Evolutionary conservation across 352 stramenopile genomes (phyloP).

Genomic region (Pythium aphanidermatum): DNA sequence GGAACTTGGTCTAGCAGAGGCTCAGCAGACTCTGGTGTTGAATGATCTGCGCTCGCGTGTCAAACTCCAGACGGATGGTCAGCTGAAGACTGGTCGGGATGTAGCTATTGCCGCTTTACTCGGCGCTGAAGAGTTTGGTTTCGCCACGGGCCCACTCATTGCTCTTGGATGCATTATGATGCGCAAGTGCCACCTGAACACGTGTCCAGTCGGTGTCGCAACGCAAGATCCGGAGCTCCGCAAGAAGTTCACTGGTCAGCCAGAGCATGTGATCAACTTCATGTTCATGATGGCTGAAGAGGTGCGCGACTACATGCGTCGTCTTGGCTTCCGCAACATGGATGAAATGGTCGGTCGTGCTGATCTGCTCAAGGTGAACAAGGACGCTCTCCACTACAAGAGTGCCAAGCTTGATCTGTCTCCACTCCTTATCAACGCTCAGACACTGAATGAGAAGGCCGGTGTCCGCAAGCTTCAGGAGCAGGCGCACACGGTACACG

Average conservation of each 20-base stretch:
- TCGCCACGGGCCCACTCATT: slow-evolving; percentile 93
- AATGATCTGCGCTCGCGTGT: slow-evolving; percentile 93
- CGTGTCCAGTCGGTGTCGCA: slow-evolving; percentile 96
- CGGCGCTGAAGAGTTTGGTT: slow-evolving; percentile 96
- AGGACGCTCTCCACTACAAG: slow-evolving; percentile 66
- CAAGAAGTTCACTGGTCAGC: slow-evolving; percentile 94
- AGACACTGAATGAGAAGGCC: slow-evolving; percentile 88
- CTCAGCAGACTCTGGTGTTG: slow-evolving; percentile 95
- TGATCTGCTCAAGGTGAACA: slow-evolving; percentile 91
- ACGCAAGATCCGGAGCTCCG: slow-evolving; percentile 95
- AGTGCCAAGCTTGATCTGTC: slow-evolving; percentile 87
- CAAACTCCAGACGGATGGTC: slow-evolving; percentile 94
- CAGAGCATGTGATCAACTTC: slow-evolving; percentile 97
- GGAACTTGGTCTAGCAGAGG: slow-evolving; percentile 95
- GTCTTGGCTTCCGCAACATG: slow-evolving; percentile 88
- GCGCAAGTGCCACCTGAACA: slow-evolving; percentile 97
- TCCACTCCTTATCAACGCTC: slow-evolving; percentile 90
- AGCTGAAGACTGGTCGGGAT: slow-evolving; percentile 93
- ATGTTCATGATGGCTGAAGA: slow-evolving; percentile 96
- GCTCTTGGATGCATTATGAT: slow-evolving; percentile 98
- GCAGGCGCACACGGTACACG: slow-evolving; percentile 89
- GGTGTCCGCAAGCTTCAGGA: slow-evolving; percentile 73
- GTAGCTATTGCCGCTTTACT: slow-evolving; percentile 93
- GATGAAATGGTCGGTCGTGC: slow-evolving; percentile 94
- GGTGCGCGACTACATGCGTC: slow-evolving; percentile 72